Percentiles rank a stretch among this genome's conserved stretches.
Evolutionary conservation across 768 basidiomycete genomes (phyloP).

Genomic region (Kwoniella sp.): DNA sequence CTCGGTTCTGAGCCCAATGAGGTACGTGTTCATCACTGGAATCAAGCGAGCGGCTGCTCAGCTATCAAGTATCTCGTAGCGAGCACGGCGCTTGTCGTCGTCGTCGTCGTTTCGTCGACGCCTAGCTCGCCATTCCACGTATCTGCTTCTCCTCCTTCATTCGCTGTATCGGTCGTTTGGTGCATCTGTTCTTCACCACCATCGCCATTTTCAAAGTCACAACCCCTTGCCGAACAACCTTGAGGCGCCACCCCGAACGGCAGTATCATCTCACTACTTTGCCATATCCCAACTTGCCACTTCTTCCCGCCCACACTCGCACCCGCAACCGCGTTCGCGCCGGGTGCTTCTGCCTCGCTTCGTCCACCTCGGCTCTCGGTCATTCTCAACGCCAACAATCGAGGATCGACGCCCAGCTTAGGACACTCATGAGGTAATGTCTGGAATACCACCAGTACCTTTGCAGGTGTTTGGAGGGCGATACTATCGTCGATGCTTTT

Average conservation of each 20-base stretch:
- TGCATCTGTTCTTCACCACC: conserved; percentile 5
- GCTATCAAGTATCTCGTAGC: conserved; percentile 42
- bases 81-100: conserved; percentile 14
- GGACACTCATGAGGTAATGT: conserved; percentile 31
- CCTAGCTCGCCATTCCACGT: too few relatives aligned
- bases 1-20: too few relatives aligned
- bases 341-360: not conserved
- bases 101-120: conserved; percentile 1
- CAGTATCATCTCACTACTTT: conserved; percentile 29
- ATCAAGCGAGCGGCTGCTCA: conserved; percentile 6
- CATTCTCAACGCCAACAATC: conserved; percentile 23
- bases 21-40: too few relatives aligned
- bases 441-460: conserved; percentile 30
- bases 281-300: conserved; percentile 17
- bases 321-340: too few relatives aligned
- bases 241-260: not conserved
- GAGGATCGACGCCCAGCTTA: conserved; percentile 32
- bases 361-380: not conserved
- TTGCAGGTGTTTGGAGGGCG: not conserved
- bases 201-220: not conserved
- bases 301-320: conserved; percentile 10
- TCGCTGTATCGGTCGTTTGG: too few relatives aligned
- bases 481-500: not conserved
- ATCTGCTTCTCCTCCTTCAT: too few relatives aligned
- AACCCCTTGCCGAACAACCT: not conserved